phyloP scores from a whole-genome alignment of 768 basidiomycete species.

The Strobilomyces confusus region DNA sequence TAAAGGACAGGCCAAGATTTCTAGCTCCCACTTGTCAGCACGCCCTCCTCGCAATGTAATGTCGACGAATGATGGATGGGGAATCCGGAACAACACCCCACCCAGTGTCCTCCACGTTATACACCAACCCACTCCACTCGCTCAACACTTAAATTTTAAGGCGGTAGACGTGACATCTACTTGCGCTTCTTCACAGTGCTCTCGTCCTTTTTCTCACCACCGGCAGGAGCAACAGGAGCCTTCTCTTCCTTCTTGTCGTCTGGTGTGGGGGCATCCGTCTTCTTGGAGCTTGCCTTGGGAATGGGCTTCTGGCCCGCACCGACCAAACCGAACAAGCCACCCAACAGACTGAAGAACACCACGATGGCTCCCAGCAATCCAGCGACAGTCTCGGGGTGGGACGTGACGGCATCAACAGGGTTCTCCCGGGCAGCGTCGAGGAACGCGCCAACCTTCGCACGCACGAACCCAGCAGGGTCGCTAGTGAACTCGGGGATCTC shows the following conservation, averaged over 20 bases:
- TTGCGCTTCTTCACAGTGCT: slow-evolving; percentile 71
- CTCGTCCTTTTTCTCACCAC: slow-evolving; percentile 72
- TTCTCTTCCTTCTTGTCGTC: slow-evolving; percentile 65
- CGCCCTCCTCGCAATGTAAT: slow-evolving; percentile 9
- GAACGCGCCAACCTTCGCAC: slow-evolving; percentile 75
- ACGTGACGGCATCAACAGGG: slow-evolving; percentile 78
- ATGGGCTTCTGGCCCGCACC: slow-evolving; percentile 66
- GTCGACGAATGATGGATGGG: slow-evolving; percentile 9
- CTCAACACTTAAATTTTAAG: slow-evolving; percentile 9
- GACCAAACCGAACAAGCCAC: slow-evolving; percentile 72
- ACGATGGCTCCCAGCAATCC: slow-evolving; percentile 70
- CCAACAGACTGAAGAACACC: slow-evolving; percentile 83
- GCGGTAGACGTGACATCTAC: slow-evolving; percentile 31
- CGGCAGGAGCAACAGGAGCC: slow-evolving; percentile 67
- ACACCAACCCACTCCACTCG: slow-evolving; percentile 4
- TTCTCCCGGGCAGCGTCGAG: slow-evolving; percentile 70
- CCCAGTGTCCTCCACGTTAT: slow-evolving; percentile 10
- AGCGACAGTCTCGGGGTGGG: slow-evolving; percentile 83
- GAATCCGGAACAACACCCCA: not conserved
- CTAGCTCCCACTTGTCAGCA: slow-evolving; percentile 6
- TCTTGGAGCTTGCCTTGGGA: slow-evolving; percentile 69
- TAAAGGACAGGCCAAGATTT: not conserved
- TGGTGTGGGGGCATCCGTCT: slow-evolving; percentile 61
- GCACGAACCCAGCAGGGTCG: slow-evolving; percentile 78
- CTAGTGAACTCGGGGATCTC: slow-evolving; percentile 52